Conservation (phyloP, 257 asterid genomes). For the Solanum gandarillasii region DNA sequence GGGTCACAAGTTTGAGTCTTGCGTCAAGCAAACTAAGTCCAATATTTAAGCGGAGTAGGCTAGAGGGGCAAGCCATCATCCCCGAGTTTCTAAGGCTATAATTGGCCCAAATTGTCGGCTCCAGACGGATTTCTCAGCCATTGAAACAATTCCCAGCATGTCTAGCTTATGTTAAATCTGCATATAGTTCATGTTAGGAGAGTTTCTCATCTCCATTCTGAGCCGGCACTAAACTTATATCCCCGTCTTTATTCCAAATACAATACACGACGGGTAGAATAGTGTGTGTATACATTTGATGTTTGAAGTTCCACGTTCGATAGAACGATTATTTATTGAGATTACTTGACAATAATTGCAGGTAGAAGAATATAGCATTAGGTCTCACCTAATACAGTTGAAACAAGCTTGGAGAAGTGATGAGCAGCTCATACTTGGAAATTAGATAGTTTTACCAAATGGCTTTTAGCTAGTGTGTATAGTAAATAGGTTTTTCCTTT, state of each 20-base stretch:
- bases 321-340: neutral
- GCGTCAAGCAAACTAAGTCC: neutral
- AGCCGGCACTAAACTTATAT: neutral
- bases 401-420: constrained; percentile 36
- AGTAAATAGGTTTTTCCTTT: neutral
- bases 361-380: constrained; percentile 76
- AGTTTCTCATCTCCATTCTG: neutral
- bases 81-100: neutral
- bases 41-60: neutral
- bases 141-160: neutral
- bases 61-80: neutral
- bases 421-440: constrained; percentile 13
- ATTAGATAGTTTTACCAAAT: constrained; percentile 4
- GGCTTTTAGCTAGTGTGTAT: constrained; percentile 3
- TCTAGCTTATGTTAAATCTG: neutral
- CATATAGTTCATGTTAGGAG: neutral
- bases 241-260: neutral
- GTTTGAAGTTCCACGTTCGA: neutral
- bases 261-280: neutral
- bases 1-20: neutral
- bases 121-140: neutral
- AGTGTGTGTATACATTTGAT: neutral
- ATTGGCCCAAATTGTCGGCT: neutral
- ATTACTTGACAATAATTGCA: constrained; percentile 13
- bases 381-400: constrained; percentile 59